Conservation (phyloP, 2,329 filamentous ascomycete species). For the Claviceps cyperi region DNA sequence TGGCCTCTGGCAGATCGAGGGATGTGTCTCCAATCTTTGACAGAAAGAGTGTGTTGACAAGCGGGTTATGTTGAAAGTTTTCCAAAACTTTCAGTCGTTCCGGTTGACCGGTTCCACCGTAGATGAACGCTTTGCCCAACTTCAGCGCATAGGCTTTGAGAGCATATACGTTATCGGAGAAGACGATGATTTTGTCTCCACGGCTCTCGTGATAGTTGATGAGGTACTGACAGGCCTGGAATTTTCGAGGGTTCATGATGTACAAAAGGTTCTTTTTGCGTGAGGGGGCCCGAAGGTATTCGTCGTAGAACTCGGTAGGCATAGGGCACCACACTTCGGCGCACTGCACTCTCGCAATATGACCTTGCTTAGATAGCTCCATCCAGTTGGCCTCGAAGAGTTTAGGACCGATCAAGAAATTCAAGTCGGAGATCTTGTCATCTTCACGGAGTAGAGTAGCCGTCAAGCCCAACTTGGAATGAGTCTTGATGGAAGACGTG, state of each 20-base stretch:
- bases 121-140: constrained; percentile 78
- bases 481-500: constrained; percentile 82
- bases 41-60: constrained; percentile 83
- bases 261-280: constrained; percentile 47
- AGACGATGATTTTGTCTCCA: constrained; percentile 96
- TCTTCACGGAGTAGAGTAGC: constrained; percentile 91
- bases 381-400: constrained; percentile 99
- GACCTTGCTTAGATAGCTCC: constrained; percentile 90
- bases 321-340: constrained; percentile 99
- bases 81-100: constrained; percentile 81
- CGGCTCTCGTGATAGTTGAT: constrained; percentile 93
- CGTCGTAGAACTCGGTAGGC: constrained; percentile 95
- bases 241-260: constrained; percentile 96
- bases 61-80: constrained; percentile 87
- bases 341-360: constrained; percentile 94
- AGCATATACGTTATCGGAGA: constrained; percentile 94
- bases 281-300: constrained; percentile 62
- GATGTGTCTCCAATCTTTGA: constrained; percentile 98
- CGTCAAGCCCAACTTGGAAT: constrained; percentile 88
- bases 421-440: constrained; percentile 94
- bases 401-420: constrained; percentile 94
- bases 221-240: constrained; percentile 94
- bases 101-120: constrained; percentile 70
- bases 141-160: constrained; percentile 74
- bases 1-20: constrained; percentile 91